Percentiles rank a stretch among this genome's conserved stretches.
Evolutionary conservation across 2,329 filamentous ascomycete species (phyloP).

Genomic region (Pyricularia sp.): DNA sequence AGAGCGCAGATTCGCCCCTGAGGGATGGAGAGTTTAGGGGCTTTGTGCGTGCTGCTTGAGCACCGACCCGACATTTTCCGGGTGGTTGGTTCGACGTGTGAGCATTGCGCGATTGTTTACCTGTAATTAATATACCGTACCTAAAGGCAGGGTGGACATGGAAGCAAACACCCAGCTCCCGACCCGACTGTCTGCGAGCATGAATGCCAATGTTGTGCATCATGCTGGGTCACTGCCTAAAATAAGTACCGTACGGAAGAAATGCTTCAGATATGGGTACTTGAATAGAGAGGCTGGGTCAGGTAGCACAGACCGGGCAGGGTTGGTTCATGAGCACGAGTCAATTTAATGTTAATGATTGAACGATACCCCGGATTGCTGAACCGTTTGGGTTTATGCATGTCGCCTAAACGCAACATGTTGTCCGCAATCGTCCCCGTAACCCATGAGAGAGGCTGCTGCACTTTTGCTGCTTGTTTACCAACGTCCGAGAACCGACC

Average conservation of each 20-base stretch:
- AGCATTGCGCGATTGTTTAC: not conserved
- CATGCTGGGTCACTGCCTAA: not conserved
- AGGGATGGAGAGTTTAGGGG: constrained; percentile 1
- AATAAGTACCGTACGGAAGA: not conserved
- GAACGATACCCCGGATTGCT: not conserved
- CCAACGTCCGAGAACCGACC: not conserved
- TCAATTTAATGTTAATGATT: not conserved
- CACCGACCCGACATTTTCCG: not conserved
- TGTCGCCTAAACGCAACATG: not conserved
- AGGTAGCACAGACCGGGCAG: not conserved
- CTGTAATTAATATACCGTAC: not conserved
- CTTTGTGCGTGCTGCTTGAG: not conserved
- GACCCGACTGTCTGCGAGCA: not conserved
- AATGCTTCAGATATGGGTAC: no score
- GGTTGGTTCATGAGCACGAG: not conserved
- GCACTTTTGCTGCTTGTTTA: not conserved
- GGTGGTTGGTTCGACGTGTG: not conserved
- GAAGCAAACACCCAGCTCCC: no score
- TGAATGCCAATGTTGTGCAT: not conserved
- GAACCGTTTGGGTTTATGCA: not conserved
- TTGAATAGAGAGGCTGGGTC: no score
- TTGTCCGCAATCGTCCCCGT: not conserved
- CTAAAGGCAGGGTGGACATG: no score
- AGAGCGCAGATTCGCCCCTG: not conserved
- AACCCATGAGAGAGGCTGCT: not conserved